Evolutionary conservation across 495 filamentous ascomycete genomes (phyloP), one percentile per base, ranked within the genome.

Genomic region (Alectoria sarmentosa): DNA sequence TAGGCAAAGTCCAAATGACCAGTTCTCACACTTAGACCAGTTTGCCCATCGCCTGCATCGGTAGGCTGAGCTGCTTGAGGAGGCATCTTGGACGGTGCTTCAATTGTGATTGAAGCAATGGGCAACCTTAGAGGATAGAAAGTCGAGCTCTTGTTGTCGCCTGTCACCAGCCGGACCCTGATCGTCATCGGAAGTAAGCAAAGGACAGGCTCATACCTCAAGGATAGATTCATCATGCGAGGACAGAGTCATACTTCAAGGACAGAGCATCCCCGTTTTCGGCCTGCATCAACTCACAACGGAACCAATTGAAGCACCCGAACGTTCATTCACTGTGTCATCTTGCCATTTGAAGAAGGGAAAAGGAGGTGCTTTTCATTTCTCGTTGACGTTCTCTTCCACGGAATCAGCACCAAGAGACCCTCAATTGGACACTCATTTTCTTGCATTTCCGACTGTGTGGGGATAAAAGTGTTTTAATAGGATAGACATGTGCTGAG

Each of bases 1-100:
- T 1, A 32, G 5, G 23, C 8, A 54, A 30, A 60, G 21, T 61
- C 44, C 28, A 4, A 21, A 60, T 17, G 59, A 58, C 48, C 41
- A 34, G 1, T 36, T 48, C 69, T 65, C 58, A 48, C 52, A 65
- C 60, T 63, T 46, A 58, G 38, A 41, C 70, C 66, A 21, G 66
- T 49, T 30, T 63, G 46, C 1, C 49, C 36, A 3, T 62, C 54
- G 3, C 44, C 56, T 55, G 28, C 67, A 52, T 38, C 67, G 5
- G 38, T 44, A 28, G 48, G 49, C 28, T 63, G 67, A 1, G 39
- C 59, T 26, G 34, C 63, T 21, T 58, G 59, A 60, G 48, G n/a
- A 65, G 67, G 64, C 67, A 69, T 69, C 5, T 36, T 66, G 32
- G 28, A 30, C 2, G 23, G 10, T 36, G 0, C 17, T 41, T 49